Percentiles rank a stretch among this genome's conserved stretches.
phyloP scores from a whole-genome alignment of 2,329 filamentous ascomycete genomes.

The Aspergillus uvarum region DNA sequence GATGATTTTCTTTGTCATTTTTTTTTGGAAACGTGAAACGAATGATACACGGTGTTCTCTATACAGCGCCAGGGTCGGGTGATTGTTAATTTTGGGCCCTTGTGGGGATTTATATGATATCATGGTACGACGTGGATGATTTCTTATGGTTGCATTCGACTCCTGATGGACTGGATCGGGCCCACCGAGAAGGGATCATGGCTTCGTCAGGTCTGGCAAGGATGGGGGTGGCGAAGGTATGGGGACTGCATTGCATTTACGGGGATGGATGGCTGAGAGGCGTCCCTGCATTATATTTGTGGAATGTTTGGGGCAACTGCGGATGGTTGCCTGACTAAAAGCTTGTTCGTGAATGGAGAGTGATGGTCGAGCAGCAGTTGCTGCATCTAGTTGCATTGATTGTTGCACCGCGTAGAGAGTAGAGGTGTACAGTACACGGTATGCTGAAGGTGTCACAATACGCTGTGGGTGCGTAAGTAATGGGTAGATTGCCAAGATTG shows the following conservation, averaged over 20 bases:
- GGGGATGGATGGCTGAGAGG: neutral
- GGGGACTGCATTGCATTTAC: neutral
- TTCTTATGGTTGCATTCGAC: slow-evolving; percentile 8
- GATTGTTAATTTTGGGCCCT: neutral
- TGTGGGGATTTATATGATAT: slow-evolving; percentile 10
- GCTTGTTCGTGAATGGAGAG: slow-evolving; percentile 3
- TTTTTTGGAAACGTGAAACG: slow-evolving; percentile 20
- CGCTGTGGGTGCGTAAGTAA: too few relatives aligned
- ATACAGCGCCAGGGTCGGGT: slow-evolving; percentile 11
- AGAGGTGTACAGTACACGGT: too few relatives aligned
- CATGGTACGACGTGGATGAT: slow-evolving; percentile 10
- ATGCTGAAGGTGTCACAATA: too few relatives aligned
- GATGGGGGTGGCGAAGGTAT: neutral
- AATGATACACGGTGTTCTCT: slow-evolving; percentile 11
- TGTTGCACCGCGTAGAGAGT: too few relatives aligned
- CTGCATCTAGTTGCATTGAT: neutral
- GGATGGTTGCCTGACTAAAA: slow-evolving; percentile 2
- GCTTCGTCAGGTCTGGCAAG: neutral
- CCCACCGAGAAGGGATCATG: neutral
- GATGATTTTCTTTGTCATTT: slow-evolving; percentile 4
- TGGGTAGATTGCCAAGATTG: too few relatives aligned
- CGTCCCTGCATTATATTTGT: neutral
- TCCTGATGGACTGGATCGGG: neutral
- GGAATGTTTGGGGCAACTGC: neutral
- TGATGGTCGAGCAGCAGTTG: slow-evolving; percentile 7